Conservation (phyloP, 495 filamentous ascomycete species). For the Polyplosphaeria fusca region DNA sequence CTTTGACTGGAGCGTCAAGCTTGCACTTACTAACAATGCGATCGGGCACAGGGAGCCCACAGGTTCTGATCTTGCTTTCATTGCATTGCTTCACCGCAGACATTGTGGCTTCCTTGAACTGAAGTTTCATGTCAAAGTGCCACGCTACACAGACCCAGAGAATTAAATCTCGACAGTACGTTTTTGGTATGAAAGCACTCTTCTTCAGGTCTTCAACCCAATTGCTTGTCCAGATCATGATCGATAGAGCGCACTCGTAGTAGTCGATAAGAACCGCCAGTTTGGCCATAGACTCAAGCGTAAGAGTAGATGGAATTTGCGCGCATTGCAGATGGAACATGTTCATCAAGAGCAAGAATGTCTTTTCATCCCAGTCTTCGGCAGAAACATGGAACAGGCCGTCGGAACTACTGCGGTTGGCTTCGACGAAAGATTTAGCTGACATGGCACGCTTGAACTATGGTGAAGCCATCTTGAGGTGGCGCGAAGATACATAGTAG, state of each 20-base stretch:
- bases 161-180: slow-evolving; percentile 37
- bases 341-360: slow-evolving; percentile 49
- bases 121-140: slow-evolving; percentile 33
- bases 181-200: slow-evolving; percentile 4
- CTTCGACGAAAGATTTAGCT: slow-evolving; percentile 40
- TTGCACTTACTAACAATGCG: not conserved
- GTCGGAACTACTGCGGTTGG: slow-evolving; percentile 36
- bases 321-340: slow-evolving; percentile 50
- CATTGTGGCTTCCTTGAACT: slow-evolving; percentile 8
- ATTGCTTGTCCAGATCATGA: slow-evolving; percentile 44
- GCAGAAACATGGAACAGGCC: slow-evolving; percentile 47
- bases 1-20: not conserved
- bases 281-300: slow-evolving; percentile 49
- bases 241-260: slow-evolving; percentile 47
- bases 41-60: not conserved
- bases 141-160: slow-evolving; percentile 45
- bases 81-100: slow-evolving; percentile 7
- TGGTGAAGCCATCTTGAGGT: slow-evolving; percentile 49
- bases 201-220: slow-evolving; percentile 44
- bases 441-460: slow-evolving; percentile 42
- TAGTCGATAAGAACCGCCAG: slow-evolving; percentile 52
- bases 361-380: slow-evolving; percentile 43
- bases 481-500: slow-evolving; percentile 49
- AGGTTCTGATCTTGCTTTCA: not conserved
- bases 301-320: slow-evolving; percentile 43